These are phyloP conservation scores for Carex pumila DNA, from an alignment of 176 grass and related monocot genomes.

Conservation along the genomic window DNA sequence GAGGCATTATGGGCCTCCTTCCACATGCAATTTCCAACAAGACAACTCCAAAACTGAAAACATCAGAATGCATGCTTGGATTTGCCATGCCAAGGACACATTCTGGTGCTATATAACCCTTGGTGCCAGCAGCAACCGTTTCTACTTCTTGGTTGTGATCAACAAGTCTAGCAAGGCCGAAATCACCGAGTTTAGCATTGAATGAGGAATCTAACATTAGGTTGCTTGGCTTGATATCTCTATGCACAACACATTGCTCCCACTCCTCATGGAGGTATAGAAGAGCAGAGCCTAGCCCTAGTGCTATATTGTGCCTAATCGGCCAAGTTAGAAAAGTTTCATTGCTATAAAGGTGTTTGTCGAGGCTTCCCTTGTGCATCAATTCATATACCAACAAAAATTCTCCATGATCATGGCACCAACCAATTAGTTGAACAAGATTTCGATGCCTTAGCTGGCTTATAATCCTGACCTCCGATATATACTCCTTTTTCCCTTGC, in stretches of 20 bases:
- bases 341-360: slow-evolving; percentile 34
- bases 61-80: slow-evolving; percentile 15
- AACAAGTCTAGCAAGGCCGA: slow-evolving; percentile 25
- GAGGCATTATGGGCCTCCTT: neutral
- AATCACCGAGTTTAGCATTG: slow-evolving; percentile 15
- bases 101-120: slow-evolving; percentile 27
- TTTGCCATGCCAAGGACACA: slow-evolving; percentile 3
- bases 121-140: slow-evolving; percentile 26
- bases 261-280: slow-evolving; percentile 28
- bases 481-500: slow-evolving; percentile 41
- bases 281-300: slow-evolving; percentile 7
- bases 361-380: slow-evolving; percentile 35
- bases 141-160: slow-evolving; percentile 23
- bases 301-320: slow-evolving; percentile 21
- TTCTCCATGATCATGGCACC: slow-evolving; percentile 45
- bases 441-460: slow-evolving; percentile 56
- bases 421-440: slow-evolving; percentile 60
- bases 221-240: slow-evolving; percentile 32
- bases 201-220: slow-evolving; percentile 14
- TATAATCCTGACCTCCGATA: slow-evolving; percentile 51
- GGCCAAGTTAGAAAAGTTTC: slow-evolving; percentile 28
- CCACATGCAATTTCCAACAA: slow-evolving; percentile 20
- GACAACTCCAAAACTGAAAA: slow-evolving; percentile 29
- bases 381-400: slow-evolving; percentile 17
- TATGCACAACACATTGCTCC: slow-evolving; percentile 27